Evolutionary conservation across 2,329 filamentous ascomycete genomes (phyloP), one percentile per base, ranked within the genome.

Genomic region (Ophiostoma tasmaniense): DNA sequence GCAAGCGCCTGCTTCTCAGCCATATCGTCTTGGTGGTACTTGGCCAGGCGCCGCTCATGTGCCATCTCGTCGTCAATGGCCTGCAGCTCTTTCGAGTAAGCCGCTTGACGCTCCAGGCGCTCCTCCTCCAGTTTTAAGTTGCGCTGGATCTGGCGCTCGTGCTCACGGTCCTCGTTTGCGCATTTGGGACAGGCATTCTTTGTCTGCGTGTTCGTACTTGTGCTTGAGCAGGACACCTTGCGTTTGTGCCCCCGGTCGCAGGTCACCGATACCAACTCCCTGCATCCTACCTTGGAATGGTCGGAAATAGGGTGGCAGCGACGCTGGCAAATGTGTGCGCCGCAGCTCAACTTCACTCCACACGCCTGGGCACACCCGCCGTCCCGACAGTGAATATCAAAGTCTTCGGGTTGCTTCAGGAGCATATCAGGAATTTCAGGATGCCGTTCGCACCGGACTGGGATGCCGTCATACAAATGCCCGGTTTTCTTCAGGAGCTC

Each of bases 361-460:
- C 90, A 93, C 25, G 80, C 80, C 66, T 86, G 80, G 0, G 79
- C 78, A 71, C 90, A 93, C 0, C 90, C 90, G 4, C 90, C 90
- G 74, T 93, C 89, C 0, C 90, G 90, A 52, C 85, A 89, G 22
- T 83, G 76, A 0, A 71, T 75, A 2, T 87, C 83, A 73, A 93
- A 93, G 59, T 91, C 85, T 0, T 81, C 75, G 0, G 83, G 81
- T 0, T 25, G 75, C 75, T 1, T 75, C 76, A 0, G 92, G 73
- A 0, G 87, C 22, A 42, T 28, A 17, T 80, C 78, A 0, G 71
- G 80, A 22, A 75, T 81, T 0, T 84, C 76, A 0, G 84, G 84
- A 73, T 91, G 89, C 22, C 82, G 81, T 70, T 87, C 81, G 70
- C 89, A 91, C 8, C 78, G 76, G 0, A 90, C 80, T 0, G 85